Evolutionary conservation across 176 grass and related monocot species (phyloP).

Genomic region (Bothriochloa decipiens): DNA sequence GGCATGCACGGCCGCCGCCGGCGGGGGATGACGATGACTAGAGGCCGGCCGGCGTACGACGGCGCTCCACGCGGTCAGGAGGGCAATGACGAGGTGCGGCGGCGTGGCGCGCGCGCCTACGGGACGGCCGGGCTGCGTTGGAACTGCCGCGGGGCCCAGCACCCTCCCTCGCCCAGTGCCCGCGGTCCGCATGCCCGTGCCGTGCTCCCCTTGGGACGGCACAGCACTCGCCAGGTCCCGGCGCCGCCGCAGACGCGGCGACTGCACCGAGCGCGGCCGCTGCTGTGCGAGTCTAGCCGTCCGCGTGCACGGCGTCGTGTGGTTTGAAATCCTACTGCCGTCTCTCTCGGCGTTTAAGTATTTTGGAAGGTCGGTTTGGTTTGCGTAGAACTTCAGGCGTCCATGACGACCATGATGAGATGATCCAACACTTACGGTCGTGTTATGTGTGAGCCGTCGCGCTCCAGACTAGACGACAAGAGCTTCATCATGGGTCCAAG

Average conservation of each 20-base stretch:
- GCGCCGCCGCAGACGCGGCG: neutral
- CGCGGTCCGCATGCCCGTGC: neutral
- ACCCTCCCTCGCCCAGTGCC: no score
- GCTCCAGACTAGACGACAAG: neutral
- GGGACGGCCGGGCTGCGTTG: neutral
- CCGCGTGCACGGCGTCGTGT: neutral
- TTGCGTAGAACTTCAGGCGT: neutral
- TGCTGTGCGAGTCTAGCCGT: neutral
- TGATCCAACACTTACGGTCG: no score
- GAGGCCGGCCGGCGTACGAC: conserved; percentile 7
- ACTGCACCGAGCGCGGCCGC: neutral
- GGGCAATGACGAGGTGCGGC: conserved; percentile 25
- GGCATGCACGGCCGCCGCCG: neutral
- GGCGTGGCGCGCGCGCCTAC: conserved; percentile 23
- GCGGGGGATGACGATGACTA: no score
- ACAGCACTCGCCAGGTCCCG: neutral
- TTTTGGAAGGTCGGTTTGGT: neutral
- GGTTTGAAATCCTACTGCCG: no score
- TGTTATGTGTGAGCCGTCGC: neutral
- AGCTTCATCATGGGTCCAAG: neutral
- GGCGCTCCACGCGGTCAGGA: conserved; percentile 39
- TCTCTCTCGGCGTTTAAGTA: no score
- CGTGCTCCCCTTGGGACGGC: neutral
- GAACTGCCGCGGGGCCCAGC: neutral
- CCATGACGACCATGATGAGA: no score